A percentile compares a stretch with the other conserved stretches of the same genome.
These are phyloP conservation scores for Balakata baccata DNA, from an alignment of 345 rosid species.

Conservation along the genomic window DNA sequence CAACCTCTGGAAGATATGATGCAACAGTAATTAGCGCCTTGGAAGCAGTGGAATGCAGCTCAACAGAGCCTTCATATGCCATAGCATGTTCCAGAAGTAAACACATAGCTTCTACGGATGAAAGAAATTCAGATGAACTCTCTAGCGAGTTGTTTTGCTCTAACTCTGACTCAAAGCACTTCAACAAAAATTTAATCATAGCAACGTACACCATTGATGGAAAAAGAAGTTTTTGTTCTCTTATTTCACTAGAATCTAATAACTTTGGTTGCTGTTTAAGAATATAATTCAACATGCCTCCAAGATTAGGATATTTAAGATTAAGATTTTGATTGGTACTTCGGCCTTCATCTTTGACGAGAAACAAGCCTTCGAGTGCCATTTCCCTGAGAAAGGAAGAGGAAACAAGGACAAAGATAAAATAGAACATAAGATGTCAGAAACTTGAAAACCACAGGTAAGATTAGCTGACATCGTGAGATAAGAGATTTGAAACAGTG, in stretches of 20 bases:
- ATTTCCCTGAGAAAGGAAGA: constrained; percentile 53
- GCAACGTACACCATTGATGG: constrained; percentile 68
- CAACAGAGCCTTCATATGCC: constrained; percentile 77
- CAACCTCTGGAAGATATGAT: constrained; percentile 76
- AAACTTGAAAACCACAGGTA: not conserved
- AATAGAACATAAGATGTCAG: not conserved
- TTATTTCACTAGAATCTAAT: constrained; percentile 59
- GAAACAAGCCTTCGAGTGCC: constrained; percentile 86
- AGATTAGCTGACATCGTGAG: no score
- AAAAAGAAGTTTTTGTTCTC: constrained; percentile 75
- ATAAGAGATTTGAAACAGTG: not conserved
- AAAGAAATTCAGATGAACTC: constrained; percentile 54
- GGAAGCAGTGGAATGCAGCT: constrained; percentile 81
- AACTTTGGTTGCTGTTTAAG: constrained; percentile 71
- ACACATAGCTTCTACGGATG: constrained; percentile 66
- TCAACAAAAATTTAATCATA: constrained; percentile 71
- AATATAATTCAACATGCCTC: constrained; percentile 66
- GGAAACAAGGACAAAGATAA: constrained; percentile 2
- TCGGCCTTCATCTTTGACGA: constrained; percentile 47
- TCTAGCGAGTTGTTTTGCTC: constrained; percentile 48
- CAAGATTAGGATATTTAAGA: constrained; percentile 62
- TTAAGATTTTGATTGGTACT: constrained; percentile 40
- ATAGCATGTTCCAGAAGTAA: constrained; percentile 78
- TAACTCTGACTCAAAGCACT: constrained; percentile 79
- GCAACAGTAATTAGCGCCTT: constrained; percentile 71